These are phyloP conservation scores for Aspergillus spinulosporus DNA, from an alignment of 2,329 filamentous ascomycete genomes.

Conservation along the genomic window DNA sequence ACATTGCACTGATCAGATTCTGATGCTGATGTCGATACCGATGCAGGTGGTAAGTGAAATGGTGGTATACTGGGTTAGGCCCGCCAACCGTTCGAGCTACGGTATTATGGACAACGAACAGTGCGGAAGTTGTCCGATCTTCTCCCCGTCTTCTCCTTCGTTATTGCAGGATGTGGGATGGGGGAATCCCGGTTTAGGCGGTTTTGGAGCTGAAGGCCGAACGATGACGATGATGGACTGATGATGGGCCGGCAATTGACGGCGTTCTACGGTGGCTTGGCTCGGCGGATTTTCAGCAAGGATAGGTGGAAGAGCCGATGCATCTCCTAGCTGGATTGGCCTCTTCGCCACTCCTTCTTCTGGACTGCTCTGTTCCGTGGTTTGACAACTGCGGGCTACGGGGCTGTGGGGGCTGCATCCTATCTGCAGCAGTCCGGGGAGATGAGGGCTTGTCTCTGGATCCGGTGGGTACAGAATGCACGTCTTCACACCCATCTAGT, in stretches of 20 bases:
- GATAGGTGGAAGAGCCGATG: conserved; percentile 1
- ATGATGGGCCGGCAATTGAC: neutral
- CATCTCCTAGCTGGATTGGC: neutral
- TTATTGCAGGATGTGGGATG: conserved; percentile 11
- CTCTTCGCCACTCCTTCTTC: neutral
- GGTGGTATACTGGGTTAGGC: neutral
- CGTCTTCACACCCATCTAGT: neutral
- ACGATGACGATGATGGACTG: neutral
- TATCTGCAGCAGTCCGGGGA: conserved; percentile 8
- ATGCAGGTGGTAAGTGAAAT: neutral
- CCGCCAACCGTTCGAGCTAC: neutral
- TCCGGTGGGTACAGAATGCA: neutral
- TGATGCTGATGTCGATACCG: neutral
- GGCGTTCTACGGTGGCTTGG: neutral
- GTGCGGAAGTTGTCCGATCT: conserved; percentile 6
- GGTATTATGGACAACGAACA: conserved; percentile 1
- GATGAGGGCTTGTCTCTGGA: conserved; percentile 3
- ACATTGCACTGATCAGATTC: conserved; percentile 3
- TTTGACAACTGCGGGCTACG: neutral
- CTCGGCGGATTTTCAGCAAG: neutral
- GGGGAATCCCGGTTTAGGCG: conserved; percentile 12
- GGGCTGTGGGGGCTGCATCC: neutral
- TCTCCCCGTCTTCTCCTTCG: neutral
- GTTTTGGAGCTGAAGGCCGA: neutral
- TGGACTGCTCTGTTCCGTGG: neutral